Evolutionary conservation across 1,139 yeast species (phyloP).

Genomic region (Scheffersomyces cryptocercus): DNA sequence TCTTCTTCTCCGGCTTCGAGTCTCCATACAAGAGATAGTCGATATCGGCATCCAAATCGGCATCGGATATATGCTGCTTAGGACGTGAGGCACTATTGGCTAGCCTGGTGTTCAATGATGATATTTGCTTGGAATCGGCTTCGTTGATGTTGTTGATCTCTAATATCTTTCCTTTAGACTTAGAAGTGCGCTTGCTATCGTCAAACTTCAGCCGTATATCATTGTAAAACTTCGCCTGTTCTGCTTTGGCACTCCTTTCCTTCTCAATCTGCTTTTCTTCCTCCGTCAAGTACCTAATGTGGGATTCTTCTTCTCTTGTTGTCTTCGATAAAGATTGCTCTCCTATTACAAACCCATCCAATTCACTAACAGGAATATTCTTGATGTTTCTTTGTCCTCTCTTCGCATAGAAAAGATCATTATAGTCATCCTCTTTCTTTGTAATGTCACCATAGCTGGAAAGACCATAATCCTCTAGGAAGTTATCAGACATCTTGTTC

Average conservation of each 20-base stretch:
- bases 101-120: conserved; percentile 27
- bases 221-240: conserved; percentile 28
- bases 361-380: conserved; percentile 26
- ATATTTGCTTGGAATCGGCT: conserved; percentile 25
- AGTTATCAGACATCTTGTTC: conserved; percentile 32
- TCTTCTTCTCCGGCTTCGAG: no score
- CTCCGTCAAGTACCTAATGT: conserved; percentile 21
- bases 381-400: conserved; percentile 21
- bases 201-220: conserved; percentile 34
- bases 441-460: conserved; percentile 30
- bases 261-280: conserved; percentile 30
- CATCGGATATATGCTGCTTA: conserved; percentile 5
- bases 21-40: conserved; percentile 1
- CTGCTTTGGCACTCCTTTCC: conserved; percentile 23
- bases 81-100: conserved; percentile 6
- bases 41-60: conserved; percentile 17
- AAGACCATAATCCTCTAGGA: conserved; percentile 45
- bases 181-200: background rate
- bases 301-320: conserved; percentile 5
- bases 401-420: conserved; percentile 22
- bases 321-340: conserved; percentile 14
- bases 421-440: conserved; percentile 28
- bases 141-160: conserved; percentile 38
- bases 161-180: conserved; percentile 23
- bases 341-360: conserved; percentile 42